Base-by-base conservation (phyloP, 495 filamentous ascomycete genomes). In the Aspergillus bridgeri region DNA sequence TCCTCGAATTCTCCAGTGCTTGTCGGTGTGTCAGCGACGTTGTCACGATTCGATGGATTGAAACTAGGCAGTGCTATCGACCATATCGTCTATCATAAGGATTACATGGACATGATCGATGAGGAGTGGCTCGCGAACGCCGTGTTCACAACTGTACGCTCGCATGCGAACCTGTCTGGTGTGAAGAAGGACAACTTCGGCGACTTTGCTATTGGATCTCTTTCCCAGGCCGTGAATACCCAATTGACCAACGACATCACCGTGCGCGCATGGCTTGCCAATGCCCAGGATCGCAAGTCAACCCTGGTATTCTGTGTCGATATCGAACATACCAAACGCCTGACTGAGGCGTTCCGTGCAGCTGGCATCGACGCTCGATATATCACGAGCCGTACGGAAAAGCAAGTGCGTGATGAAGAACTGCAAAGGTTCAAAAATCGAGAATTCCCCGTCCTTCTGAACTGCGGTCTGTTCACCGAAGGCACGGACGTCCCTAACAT, bases 401-500 rank as follows among this genome's bases (percentile, higher is more conserved):
- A 82, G 44, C 61, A 78, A 15, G 77, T 82, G 19, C 82, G 94
- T 7, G 80, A 84, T 24, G 80, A 88, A 27, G 78, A 81, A 6
- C 71, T 99, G 1, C 84, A 87, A 27, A 81, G 79, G 5, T 99
- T 99, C 69, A 88, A 78, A 53, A 76, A 74, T 0, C 79, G 83
- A n/a, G 80, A 93, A 55, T 97, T 86, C 55, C 90, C 90, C 0
- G 89, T 99, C 5, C 82, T 99, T 17, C 69, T 99, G 33, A 99
- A 99, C 68, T 98, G 94, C 69, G 92, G 92, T 3, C 86, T 99
- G 50, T 97, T 96, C 62, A 98, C 93, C 3, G 94, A 99, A 75
- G 93, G 88, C 15, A 99, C 95, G 9, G 94, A 99, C 66, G 94
- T 98, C 18, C 94, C 94, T 4, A 98, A 98, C 67, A 90, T 98